Percentiles rank a stretch among this genome's conserved stretches.
These are phyloP conservation scores for Linum trigynum DNA, from an alignment of 345 rosid species.

Conservation along the genomic window DNA sequence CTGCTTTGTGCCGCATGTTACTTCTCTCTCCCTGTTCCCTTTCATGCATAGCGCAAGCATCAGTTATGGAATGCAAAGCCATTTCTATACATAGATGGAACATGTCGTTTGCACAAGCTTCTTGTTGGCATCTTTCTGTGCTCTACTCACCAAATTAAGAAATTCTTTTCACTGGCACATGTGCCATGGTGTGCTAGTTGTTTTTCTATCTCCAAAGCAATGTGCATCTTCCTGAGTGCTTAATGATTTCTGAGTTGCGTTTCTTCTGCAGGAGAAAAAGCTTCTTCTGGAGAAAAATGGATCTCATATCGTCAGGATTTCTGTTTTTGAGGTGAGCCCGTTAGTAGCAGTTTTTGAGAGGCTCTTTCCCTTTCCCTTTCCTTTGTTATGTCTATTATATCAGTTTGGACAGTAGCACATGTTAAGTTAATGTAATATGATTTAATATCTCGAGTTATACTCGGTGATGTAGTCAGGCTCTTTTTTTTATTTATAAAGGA, in stretches of 20 bases:
- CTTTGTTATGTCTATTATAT: background rate
- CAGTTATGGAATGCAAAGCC: background rate
- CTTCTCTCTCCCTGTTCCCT: background rate
- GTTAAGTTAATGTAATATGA: background rate
- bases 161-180: background rate
- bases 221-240: background rate
- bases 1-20: background rate
- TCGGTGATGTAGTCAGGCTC: background rate
- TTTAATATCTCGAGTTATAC: background rate
- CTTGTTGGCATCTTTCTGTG: background rate
- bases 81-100: background rate
- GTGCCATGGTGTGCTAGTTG: background rate
- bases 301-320: slow-evolving; percentile 71
- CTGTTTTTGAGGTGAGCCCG: slow-evolving; percentile 63
- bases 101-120: background rate
- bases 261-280: slow-evolving; percentile 65
- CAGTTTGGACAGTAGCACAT: background rate
- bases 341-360: background rate
- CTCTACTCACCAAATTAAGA: background rate
- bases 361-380: background rate
- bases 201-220: background rate
- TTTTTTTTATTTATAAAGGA: no score
- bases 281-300: slow-evolving; percentile 79
- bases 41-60: background rate
- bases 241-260: background rate